Evolutionary conservation across 164 flowering plant genomes (phyloP).

Genomic region (Annona cherimola): DNA sequence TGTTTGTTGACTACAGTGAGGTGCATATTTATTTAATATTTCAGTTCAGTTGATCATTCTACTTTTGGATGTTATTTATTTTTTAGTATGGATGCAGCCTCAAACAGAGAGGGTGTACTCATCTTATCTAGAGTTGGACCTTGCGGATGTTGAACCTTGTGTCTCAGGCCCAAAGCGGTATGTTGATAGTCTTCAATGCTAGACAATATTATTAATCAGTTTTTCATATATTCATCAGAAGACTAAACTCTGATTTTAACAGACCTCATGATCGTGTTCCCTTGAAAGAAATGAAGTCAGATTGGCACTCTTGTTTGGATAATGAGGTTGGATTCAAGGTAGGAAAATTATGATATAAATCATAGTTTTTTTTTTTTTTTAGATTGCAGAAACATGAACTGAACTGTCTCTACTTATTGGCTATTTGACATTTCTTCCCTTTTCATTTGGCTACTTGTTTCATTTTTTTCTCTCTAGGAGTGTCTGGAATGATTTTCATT

Average conservation of each 20-base stretch:
- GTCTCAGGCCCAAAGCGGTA: conserved; percentile 87
- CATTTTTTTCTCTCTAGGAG: too few species aligned
- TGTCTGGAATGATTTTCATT: background rate
- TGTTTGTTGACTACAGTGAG: conserved; percentile 87
- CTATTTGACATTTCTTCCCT: background rate
- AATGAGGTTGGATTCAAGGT: conserved; percentile 86
- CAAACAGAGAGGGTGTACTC: conserved; percentile 58
- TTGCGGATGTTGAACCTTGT: conserved; percentile 70
- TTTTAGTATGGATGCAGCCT: conserved; percentile 39
- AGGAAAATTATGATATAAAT: conserved; percentile 3
- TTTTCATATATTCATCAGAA: background rate
- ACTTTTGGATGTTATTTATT: background rate
- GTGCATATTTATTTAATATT: conserved; percentile 22
- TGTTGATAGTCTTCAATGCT: background rate
- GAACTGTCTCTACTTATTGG: background rate
- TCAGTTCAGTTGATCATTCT: conserved; percentile 2
- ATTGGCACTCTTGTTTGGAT: conserved; percentile 84
- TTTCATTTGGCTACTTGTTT: too few species aligned
- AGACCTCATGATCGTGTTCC: conserved; percentile 90
- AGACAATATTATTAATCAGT: background rate
- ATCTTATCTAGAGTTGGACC: conserved; percentile 59
- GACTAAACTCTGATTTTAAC: conserved; percentile 6
- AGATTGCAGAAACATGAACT: conserved; percentile 5
- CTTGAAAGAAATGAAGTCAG: conserved; percentile 73
- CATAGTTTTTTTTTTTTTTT: too few species aligned